A percentile compares a stretch with the other conserved stretches of the same genome.
Evolutionary conservation across 2,329 filamentous ascomycete species (phyloP).

Genomic region (Colletotrichum sp.): DNA sequence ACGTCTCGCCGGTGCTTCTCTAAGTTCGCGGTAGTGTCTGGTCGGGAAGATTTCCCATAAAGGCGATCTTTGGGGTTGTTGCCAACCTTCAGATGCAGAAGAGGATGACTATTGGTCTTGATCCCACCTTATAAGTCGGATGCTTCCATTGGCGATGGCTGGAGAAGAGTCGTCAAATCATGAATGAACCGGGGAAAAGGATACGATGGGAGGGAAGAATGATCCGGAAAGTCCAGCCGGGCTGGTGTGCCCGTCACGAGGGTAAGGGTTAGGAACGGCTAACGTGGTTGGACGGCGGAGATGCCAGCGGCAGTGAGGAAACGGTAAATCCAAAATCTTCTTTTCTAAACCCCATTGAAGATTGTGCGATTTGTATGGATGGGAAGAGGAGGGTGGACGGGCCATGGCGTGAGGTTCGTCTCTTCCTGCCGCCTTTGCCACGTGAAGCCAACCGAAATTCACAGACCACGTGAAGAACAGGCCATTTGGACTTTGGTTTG

Average conservation of each 20-base stretch:
- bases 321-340: not conserved
- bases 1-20: not conserved
- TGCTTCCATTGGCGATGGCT: not conserved
- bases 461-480: not conserved
- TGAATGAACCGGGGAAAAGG: not conserved
- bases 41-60: not conserved
- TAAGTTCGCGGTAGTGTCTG: not conserved
- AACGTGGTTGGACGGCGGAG: not conserved
- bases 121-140: not conserved
- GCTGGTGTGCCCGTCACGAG: not conserved
- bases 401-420: conserved; percentile 15
- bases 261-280: not conserved
- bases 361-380: not conserved
- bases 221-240: not conserved
- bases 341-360: not conserved
- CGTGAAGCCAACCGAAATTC: not conserved
- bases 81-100: too few species aligned
- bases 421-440: not conserved
- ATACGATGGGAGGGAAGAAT: not conserved
- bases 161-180: not conserved
- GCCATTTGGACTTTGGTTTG: not conserved
- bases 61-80: not conserved
- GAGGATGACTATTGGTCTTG: not conserved
- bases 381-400: not conserved
- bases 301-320: not conserved